These are phyloP conservation scores for Coemansia javaensis DNA, from an alignment of 192 early-diverging fungal genomes.

Conservation along the genomic window DNA sequence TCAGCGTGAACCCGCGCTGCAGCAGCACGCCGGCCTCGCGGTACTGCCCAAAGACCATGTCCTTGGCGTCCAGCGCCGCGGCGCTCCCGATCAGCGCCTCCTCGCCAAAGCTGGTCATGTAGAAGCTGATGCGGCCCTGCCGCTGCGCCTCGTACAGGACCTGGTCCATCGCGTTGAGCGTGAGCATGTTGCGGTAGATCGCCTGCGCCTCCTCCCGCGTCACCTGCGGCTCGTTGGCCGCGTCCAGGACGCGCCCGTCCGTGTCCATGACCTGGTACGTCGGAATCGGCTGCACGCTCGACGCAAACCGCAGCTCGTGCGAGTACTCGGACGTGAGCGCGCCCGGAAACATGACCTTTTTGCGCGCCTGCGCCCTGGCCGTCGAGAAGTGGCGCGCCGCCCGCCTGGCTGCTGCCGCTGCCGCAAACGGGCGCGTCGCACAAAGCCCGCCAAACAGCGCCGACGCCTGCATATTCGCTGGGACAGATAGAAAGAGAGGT, in stretches of 20 bases:
- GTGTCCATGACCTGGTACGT: constrained; percentile 94
- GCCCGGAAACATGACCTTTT: constrained; percentile 65
- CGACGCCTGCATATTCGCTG: too few species aligned
- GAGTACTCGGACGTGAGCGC: constrained; percentile 61
- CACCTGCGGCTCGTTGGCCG: constrained; percentile 62
- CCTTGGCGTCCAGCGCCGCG: constrained; percentile 76
- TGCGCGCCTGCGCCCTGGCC: constrained; percentile 11
- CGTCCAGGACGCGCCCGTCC: constrained; percentile 70
- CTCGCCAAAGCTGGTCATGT: constrained; percentile 99
- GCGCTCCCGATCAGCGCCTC: constrained; percentile 92
- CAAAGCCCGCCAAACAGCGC: too few species aligned
- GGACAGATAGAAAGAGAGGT: too few species aligned
- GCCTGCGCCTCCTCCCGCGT: constrained; percentile 66
- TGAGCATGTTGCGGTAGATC: constrained; percentile 90
- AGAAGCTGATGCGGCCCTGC: constrained; percentile 96
- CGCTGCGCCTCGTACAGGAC: constrained; percentile 97
- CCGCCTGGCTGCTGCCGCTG: too few species aligned
- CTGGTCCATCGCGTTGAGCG: constrained; percentile 86
- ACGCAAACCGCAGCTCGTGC: constrained; percentile 58
- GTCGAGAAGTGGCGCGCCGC: too few species aligned
- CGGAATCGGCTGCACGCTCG: constrained; percentile 66
- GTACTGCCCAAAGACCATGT: constrained; percentile 97
- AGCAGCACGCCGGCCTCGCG: constrained; percentile 91
- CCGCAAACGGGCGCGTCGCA: too few species aligned
- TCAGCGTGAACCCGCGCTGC: constrained; percentile 91